A percentile compares a stretch with the other conserved stretches of the same genome.
Conservation (phyloP, 192 early-diverging fungal genomes). For the Linderina pennispora region DNA sequence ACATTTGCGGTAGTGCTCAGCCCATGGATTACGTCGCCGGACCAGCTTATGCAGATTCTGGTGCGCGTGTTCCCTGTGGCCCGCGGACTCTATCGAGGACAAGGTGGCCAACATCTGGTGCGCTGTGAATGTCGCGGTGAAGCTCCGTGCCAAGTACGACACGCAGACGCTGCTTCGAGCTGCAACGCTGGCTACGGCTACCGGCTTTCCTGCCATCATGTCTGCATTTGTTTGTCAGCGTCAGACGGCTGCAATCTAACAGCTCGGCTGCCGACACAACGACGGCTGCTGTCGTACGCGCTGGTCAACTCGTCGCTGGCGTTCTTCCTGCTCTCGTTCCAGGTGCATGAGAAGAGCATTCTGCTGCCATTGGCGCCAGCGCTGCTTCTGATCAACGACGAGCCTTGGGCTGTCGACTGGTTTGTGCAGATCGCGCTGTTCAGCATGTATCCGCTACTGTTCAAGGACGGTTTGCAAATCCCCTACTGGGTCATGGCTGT, state of each 20-base stretch:
- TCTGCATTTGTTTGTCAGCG: conserved; percentile 55
- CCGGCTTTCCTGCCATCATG: conserved; percentile 67
- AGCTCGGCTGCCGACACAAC: background rate
- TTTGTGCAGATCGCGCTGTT: conserved; percentile 81
- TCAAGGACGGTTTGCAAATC: conserved; percentile 62
- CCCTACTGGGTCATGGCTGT: conserved; percentile 63
- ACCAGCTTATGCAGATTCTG: conserved; percentile 68
- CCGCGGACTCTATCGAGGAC: conserved; percentile 94
- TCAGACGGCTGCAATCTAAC: conserved; percentile 22
- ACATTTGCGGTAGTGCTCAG: conserved; percentile 63
- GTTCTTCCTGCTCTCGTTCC: conserved; percentile 97
- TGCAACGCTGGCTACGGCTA: conserved; percentile 62
- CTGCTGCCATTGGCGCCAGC: conserved; percentile 77
- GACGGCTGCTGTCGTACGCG: conserved; percentile 56
- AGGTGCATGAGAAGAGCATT: conserved; percentile 97
- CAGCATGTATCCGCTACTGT: conserved; percentile 86
- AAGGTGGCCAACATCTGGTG: conserved; percentile 99
- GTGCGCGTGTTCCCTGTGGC: conserved; percentile 86
- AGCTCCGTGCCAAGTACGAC: conserved; percentile 64
- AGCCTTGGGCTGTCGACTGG: conserved; percentile 52
- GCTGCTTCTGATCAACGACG: conserved; percentile 66
- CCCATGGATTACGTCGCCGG: conserved; percentile 61
- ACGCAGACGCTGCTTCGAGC: conserved; percentile 57
- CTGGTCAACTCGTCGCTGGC: conserved; percentile 72
- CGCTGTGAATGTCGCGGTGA: conserved; percentile 77